Percentiles rank a stretch among this genome's conserved stretches.
Conservation (phyloP, 176 grass and related monocot genomes). For the Zea luxurians region DNA sequence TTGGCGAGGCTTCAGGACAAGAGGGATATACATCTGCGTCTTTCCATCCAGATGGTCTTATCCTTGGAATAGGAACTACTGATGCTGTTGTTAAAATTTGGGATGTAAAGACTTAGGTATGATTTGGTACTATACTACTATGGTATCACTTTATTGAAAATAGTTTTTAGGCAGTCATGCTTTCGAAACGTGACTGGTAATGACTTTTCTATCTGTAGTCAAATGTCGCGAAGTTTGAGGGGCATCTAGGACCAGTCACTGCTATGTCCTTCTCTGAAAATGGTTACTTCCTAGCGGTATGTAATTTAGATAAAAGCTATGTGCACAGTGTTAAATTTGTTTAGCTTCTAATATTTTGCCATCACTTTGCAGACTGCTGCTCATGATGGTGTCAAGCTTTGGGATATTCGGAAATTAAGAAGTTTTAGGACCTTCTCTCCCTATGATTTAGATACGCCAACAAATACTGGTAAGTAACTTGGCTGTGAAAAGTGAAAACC, state of each 20-base stretch:
- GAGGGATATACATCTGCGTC: slow-evolving; percentile 89
- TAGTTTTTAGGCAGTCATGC: slow-evolving; percentile 14
- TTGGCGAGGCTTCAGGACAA: slow-evolving; percentile 67
- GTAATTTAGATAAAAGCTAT: slow-evolving; percentile 27
- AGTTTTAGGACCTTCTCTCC: slow-evolving; percentile 95
- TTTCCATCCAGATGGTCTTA: slow-evolving; percentile 98
- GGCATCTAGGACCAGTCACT: slow-evolving; percentile 84
- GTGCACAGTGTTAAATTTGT: slow-evolving; percentile 3
- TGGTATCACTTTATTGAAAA: slow-evolving; percentile 11
- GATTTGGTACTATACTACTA: slow-evolving; percentile 10
- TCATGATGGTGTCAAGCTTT: slow-evolving; percentile 97
- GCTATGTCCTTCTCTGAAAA: slow-evolving; percentile 99
- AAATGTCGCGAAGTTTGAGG: slow-evolving; percentile 90
- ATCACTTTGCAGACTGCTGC: slow-evolving; percentile 71
- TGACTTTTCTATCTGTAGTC: slow-evolving; percentile 51
- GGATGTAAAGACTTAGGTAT: slow-evolving; percentile 98
- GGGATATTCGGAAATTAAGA: slow-evolving; percentile 98
- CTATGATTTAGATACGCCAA: slow-evolving; percentile 84
- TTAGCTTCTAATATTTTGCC: slow-evolving; percentile 39
- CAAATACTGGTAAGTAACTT: slow-evolving; percentile 73
- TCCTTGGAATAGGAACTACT: slow-evolving; percentile 92
- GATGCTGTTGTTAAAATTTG: slow-evolving; percentile 92
- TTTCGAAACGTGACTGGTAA: slow-evolving; percentile 38
- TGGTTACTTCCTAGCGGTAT: slow-evolving; percentile 98
- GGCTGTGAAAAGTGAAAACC: slow-evolving; percentile 24